A percentile compares a stretch with the other conserved stretches of the same genome.
phyloP scores from a whole-genome alignment of 106 monocot species.

The Allium cepa region DNA sequence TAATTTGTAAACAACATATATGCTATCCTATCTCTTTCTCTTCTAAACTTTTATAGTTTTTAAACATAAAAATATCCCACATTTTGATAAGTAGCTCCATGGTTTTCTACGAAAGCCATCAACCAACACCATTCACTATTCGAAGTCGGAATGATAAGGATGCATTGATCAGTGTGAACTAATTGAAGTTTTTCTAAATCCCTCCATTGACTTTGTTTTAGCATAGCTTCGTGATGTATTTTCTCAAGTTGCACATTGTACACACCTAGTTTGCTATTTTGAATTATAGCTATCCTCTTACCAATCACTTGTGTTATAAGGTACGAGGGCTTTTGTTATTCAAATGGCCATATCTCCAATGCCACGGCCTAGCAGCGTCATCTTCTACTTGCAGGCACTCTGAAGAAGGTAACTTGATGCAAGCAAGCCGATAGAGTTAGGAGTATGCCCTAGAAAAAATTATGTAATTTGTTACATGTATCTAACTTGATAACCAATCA shows the following conservation, averaged over 20 bases:
- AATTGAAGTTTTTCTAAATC: background rate
- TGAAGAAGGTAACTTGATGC: no score
- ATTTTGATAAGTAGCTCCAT: background rate
- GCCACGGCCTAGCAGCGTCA: no score
- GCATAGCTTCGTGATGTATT: background rate
- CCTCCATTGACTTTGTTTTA: background rate
- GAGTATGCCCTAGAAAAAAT: no score
- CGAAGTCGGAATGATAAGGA: background rate
- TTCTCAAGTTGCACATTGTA: background rate
- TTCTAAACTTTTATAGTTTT: no score
- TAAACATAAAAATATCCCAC: no score
- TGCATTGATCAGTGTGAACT: background rate
- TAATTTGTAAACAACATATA: no score
- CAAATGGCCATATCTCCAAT: no score
- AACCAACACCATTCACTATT: background rate
- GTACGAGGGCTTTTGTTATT: background rate
- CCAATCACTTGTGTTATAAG: background rate
- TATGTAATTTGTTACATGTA: no score
- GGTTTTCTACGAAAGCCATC: background rate
- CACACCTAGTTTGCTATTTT: conserved; percentile 1
- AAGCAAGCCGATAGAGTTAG: no score
- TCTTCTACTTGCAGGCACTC: no score
- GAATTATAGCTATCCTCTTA: background rate
- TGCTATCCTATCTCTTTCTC: no score
- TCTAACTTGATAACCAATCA: no score